phyloP scores from a whole-genome alignment of 768 basidiomycete genomes.

The Terana coerulea region DNA sequence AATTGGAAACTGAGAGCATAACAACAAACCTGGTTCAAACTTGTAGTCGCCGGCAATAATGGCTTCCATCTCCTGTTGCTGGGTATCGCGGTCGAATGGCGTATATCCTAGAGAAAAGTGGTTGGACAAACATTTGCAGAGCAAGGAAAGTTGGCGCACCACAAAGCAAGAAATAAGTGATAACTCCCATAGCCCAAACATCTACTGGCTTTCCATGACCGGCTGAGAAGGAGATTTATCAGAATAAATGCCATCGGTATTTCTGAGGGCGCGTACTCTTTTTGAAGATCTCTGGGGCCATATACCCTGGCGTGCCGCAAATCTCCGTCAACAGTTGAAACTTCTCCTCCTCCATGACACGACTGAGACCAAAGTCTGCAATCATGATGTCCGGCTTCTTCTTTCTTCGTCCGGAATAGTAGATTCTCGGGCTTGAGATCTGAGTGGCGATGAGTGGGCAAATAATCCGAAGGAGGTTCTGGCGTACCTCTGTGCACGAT shows the following conservation, averaged over 20 bases:
- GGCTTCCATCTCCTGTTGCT: conserved; percentile 90
- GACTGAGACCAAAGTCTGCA: conserved; percentile 92
- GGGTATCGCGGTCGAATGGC: conserved; percentile 91
- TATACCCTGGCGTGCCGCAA: conserved; percentile 95
- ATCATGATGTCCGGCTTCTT: conserved; percentile 96
- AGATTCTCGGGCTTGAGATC: conserved; percentile 99
- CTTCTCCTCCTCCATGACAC: conserved; percentile 89
- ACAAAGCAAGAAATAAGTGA: conserved; percentile 93
- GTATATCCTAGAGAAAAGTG: conserved; percentile 71
- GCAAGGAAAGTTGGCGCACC: conserved; percentile 27
- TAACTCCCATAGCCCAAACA: conserved; percentile 97
- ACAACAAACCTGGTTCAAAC: conserved; percentile 61
- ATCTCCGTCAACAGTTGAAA: conserved; percentile 88
- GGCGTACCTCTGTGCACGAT: conserved; percentile 85
- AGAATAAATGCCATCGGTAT: background rate
- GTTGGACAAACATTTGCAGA: background rate
- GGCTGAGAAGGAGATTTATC: conserved; percentile 35
- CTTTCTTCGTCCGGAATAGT: conserved; percentile 83
- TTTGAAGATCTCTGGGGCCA: conserved; percentile 96
- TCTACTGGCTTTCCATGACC: conserved; percentile 96
- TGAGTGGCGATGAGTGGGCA: conserved; percentile 20
- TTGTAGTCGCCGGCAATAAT: conserved; percentile 92
- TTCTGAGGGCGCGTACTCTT: conserved; percentile 53
- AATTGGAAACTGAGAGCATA: background rate
- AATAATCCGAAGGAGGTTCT: background rate